These are phyloP conservation scores for Exophiala oligosperma DNA, from an alignment of 2,329 filamentous ascomycete genomes.

Conservation along the genomic window DNA sequence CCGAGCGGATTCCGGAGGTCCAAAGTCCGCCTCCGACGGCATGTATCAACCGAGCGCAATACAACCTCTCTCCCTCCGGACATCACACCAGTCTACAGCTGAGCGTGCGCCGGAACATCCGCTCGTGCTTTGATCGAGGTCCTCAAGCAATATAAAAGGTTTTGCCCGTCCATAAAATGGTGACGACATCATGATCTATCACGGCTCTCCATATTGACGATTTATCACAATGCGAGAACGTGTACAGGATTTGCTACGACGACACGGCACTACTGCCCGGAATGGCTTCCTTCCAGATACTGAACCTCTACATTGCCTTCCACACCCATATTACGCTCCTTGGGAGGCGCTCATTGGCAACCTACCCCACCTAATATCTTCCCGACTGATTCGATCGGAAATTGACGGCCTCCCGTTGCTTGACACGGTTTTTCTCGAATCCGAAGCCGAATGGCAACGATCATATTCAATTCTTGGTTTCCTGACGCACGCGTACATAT, in stretches of 20 bases:
- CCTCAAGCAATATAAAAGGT: too few species aligned
- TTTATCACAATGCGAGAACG: constrained; percentile 30
- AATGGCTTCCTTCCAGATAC: constrained; percentile 83
- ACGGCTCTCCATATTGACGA: too few species aligned
- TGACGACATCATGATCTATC: too few species aligned
- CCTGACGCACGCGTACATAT: constrained; percentile 78
- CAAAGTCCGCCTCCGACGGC: constrained; percentile 2
- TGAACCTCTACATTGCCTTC: constrained; percentile 70
- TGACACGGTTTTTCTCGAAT: constrained; percentile 71
- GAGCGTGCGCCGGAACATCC: not conserved
- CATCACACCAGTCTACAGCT: constrained; percentile 3
- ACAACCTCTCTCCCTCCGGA: too few species aligned
- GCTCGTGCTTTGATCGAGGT: too few species aligned
- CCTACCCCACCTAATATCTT: constrained; percentile 75
- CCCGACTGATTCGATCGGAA: constrained; percentile 70
- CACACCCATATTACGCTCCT: constrained; percentile 82
- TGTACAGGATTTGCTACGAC: constrained; percentile 1
- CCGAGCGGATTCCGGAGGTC: not conserved
- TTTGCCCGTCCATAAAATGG: too few species aligned
- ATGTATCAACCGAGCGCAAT: constrained; percentile 27
- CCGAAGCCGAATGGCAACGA: constrained; percentile 83
- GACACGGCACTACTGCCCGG: constrained; percentile 7
- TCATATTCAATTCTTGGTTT: constrained; percentile 76
- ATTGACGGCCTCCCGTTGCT: constrained; percentile 77
- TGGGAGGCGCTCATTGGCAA: constrained; percentile 82